Base-by-base conservation (phyloP, 257 asterid genomes). In the Nicotiana noctiflora region DNA sequence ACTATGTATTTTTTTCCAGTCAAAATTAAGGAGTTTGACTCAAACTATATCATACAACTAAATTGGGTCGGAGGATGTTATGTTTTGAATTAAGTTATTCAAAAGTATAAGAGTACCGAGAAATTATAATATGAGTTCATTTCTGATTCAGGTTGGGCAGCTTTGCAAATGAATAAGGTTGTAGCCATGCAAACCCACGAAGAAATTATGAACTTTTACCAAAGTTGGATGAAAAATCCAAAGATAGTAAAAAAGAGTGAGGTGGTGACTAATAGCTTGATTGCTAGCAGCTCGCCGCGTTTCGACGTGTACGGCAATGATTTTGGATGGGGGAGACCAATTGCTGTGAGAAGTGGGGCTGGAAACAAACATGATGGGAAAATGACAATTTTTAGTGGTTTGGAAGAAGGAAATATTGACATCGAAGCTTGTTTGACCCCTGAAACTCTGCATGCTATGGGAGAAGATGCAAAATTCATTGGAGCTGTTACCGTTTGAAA, bases 271-370 rank as follows among this genome's bases (percentile, higher is more conserved):
- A 4, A 19, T 9, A 79, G 25, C 2, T 77, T 84, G 7, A 9
- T 77, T 10, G 34, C 88, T 13, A 63, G 85, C n/a, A 86, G 92
- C 52, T 91, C 93, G 8, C 90, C 90, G 0, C 79, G 93, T 66
- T 86, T 85, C 82, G 44, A 88, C 62, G 89, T 92, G 83, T 89
- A 90, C 14, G 92, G 87, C 0, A 83, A 61, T 15, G 93, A 91
- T 23, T 91, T 91, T 27, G 92, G 95, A 12, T 88, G 92, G 86
- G 97, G 97, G 0, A 86, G 82, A 74, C 90, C 94, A 0, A 9
- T 90, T 0, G 90, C 90, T 0, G 90, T 87, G 76, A 78, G 94
- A 60, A 84, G 88, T 44, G 97, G 94, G 0, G 62, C 18, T 3
- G 89, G n/a, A 9, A 88, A 82, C 55, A 86, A 88, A 34, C 60